Evolutionary conservation across 768 basidiomycete species (phyloP), one percentile per base, ranked within the genome.

Genomic region (Sarcodon aspratus): DNA sequence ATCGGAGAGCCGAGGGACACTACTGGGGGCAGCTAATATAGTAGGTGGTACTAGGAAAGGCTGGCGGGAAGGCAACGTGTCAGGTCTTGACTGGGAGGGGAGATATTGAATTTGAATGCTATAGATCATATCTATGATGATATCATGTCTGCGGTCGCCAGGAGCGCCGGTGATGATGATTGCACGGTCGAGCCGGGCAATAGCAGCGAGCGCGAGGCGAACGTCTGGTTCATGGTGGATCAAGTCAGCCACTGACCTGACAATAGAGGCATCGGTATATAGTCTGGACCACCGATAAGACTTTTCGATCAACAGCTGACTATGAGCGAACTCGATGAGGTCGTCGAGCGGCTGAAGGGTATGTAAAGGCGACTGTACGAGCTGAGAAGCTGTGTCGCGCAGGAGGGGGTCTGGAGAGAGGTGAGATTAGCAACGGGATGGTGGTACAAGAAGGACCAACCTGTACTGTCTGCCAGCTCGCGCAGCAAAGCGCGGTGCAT

Each of bases 131-230:
- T 68, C 66, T 40, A 79, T 70, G n/a, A 90, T 72, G 42, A 82
- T 57, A 32, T 85, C 78, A 36, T 79, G 64, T 38, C 84, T 69
- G 10, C 69, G 67, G 13, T 71, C 63, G 2, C 85, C 88, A 18
- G 80, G 71, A 2, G 82, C 79, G 1, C 93, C 93, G 11, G 91
- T 82, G 45, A 94, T 72, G 52, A 98, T 80, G 53, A 97, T 81
- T 1, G 84, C 82, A 54, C 71, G 73, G 59, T 99, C 96, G 21
- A 97, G 66, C 11, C 71, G 65, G 6, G 69, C 66, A 36, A 97
- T 74, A 18, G 74, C 69, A 42, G 68, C 69, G 52, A 68, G 52
- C 9, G 65, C 68, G 3, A 57, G 54, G 8, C 54, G 43, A n/a
- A 57, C 57, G 45, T 54, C 50, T 8, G 9, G 21, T 3, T 51